Percentiles rank a stretch among this genome's conserved stretches.
These are phyloP conservation scores for Thinopyrum elongatum DNA, from an alignment of 176 grass and related monocot genomes.

Conservation along the genomic window DNA sequence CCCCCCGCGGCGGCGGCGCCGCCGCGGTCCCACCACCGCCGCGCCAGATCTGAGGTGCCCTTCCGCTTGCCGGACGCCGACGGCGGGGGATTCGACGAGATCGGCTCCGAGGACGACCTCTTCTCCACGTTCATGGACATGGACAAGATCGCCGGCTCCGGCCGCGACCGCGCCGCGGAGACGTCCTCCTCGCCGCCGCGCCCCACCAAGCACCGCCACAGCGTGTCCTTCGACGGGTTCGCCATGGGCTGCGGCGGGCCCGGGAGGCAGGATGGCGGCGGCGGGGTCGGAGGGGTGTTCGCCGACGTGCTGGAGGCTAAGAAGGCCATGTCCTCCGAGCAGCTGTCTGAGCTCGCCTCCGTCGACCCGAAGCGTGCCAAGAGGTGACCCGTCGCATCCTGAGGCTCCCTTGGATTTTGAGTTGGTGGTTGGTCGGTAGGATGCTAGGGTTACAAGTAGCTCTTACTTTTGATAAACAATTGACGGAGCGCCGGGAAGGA, in stretches of 20 bases:
- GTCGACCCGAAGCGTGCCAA: slow-evolving; percentile 87
- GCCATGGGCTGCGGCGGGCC: slow-evolving; percentile 23
- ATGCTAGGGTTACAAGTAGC: slow-evolving; percentile 10
- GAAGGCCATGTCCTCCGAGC: slow-evolving; percentile 79
- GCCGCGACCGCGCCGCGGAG: slow-evolving; percentile 68
- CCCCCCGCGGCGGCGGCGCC: neutral
- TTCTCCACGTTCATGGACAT: slow-evolving; percentile 99
- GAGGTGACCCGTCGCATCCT: slow-evolving; percentile 43
- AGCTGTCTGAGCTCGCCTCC: slow-evolving; percentile 74
- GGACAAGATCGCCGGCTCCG: slow-evolving; percentile 72
- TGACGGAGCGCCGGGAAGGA: neutral
- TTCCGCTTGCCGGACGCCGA: slow-evolving; percentile 70
- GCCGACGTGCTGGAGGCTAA: slow-evolving; percentile 76
- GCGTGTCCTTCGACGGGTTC: slow-evolving; percentile 83
- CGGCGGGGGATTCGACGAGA: slow-evolving; percentile 59
- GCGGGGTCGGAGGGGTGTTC: slow-evolving; percentile 41
- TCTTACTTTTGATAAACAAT: slow-evolving; percentile 26
- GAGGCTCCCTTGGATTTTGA: neutral
- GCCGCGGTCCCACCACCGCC: slow-evolving; percentile 63
- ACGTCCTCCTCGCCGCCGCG: slow-evolving; percentile 52
- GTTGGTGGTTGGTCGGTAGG: slow-evolving; percentile 29
- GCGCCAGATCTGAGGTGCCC: slow-evolving; percentile 96
- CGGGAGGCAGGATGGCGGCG: slow-evolving; percentile 22
- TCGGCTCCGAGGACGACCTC: slow-evolving; percentile 93
- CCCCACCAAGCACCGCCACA: slow-evolving; percentile 81